These are phyloP conservation scores for Ploettnerulaceae sp. DNA, from an alignment of 2,329 filamentous ascomycete species.

Conservation along the genomic window DNA sequence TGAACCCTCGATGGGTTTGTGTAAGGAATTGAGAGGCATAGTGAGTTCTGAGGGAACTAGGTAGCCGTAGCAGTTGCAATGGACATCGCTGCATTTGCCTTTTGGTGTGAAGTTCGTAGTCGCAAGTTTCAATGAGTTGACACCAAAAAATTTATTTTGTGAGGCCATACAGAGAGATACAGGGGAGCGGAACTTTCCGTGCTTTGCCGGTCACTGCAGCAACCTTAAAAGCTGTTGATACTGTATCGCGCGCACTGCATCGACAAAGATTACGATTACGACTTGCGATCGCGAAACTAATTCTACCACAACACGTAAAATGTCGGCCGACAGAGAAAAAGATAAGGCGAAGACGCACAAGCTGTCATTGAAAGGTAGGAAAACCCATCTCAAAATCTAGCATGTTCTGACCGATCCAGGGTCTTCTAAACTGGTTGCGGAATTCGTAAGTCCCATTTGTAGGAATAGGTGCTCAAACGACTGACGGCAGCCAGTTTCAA, in stretches of 20 bases:
- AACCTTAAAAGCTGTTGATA: conserved; percentile 6
- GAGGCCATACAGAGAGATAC: conserved; percentile 1
- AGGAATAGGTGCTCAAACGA: not conserved
- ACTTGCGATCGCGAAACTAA: not conserved
- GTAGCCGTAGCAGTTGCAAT: conserved; percentile 32
- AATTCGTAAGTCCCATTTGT: conserved; percentile 66
- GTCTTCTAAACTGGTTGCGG: conserved; percentile 81
- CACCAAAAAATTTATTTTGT: conserved; percentile 14
- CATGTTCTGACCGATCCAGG: conserved; percentile 41
- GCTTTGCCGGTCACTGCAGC: conserved; percentile 10
- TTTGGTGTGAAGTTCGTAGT: conserved; percentile 11
- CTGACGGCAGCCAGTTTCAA: conserved; percentile 62
- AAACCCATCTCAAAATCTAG: not conserved
- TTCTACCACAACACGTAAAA: conserved; percentile 16
- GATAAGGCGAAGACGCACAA: conserved; percentile 91
- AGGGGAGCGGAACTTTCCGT: conserved; percentile 12
- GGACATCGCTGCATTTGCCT: conserved; percentile 35
- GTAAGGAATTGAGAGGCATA: conserved; percentile 29
- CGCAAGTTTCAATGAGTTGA: not conserved
- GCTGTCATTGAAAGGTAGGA: conserved; percentile 79
- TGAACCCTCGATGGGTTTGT: conserved; percentile 23
- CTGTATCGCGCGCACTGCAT: not conserved
- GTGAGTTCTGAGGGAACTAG: conserved; percentile 31
- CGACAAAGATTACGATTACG: no score
- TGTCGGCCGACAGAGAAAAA: conserved; percentile 40